phyloP scores from a whole-genome alignment of 495 filamentous ascomycete genomes.

The Podospora comata region DNA sequence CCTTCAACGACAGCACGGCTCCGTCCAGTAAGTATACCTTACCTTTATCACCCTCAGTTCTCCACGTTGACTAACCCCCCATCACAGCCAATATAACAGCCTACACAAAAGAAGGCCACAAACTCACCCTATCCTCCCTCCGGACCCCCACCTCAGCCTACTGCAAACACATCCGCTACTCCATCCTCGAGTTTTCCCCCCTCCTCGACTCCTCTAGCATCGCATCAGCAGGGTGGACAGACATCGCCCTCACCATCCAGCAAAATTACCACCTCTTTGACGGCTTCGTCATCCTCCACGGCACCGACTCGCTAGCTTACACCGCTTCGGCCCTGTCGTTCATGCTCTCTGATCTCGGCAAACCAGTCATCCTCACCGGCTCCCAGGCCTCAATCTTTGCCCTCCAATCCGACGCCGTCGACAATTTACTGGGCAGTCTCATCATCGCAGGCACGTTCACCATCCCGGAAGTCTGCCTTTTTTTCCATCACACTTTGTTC shows the following conservation, averaged over 20 bases:
- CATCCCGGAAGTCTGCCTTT: slow-evolving; percentile 93
- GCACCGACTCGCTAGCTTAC: slow-evolving; percentile 90
- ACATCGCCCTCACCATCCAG: slow-evolving; percentile 68
- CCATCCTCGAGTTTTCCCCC: slow-evolving; percentile 79
- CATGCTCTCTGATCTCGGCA: slow-evolving; percentile 89
- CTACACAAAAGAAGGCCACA: slow-evolving; percentile 37
- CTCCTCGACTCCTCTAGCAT: slow-evolving; percentile 92
- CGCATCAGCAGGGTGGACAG: slow-evolving; percentile 82
- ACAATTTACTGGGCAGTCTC: slow-evolving; percentile 87
- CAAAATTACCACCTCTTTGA: slow-evolving; percentile 90
- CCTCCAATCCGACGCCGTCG: slow-evolving; percentile 91
- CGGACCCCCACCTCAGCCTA: slow-evolving; percentile 81
- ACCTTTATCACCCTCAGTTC: not conserved
- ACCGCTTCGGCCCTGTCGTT: slow-evolving; percentile 90
- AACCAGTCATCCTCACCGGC: slow-evolving; percentile 87
- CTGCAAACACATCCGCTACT: slow-evolving; percentile 78
- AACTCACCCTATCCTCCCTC: slow-evolving; percentile 51
- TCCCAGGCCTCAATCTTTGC: slow-evolving; percentile 91
- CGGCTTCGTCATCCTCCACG: slow-evolving; percentile 94
- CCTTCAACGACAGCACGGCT: slow-evolving; percentile 80
- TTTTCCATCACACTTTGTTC: slow-evolving; percentile 92
- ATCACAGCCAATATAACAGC: slow-evolving; percentile 36
- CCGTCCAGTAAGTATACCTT: slow-evolving; percentile 5
- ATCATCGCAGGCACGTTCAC: slow-evolving; percentile 95
- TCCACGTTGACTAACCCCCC: too few relatives aligned